Evolutionary conservation across 352 stramenopile species (phyloP), one percentile per base, ranked within the genome.

Genomic region (Phytophthora gonapodyides): DNA sequence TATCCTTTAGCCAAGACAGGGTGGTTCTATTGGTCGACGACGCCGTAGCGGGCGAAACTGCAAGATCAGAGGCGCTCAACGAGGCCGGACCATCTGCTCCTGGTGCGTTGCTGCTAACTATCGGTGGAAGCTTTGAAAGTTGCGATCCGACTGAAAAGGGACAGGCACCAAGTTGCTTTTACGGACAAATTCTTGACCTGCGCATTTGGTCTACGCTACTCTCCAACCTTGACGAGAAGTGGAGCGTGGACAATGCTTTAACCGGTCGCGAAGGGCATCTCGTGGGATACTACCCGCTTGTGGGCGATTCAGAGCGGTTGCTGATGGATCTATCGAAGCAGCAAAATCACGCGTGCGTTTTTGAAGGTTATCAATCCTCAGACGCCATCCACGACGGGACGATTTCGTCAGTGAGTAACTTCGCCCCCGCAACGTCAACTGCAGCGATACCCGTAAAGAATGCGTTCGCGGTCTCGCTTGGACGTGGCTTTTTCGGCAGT

Each of bases 201-300:
- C 76, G 84, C 9, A 68, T 94, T 59, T 96, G 83, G 83, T 79
- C 76, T 16, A 71, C 56, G 15, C 35, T 77, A 1, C 24, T 72
- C 15, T 55, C 60, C n/a, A 72, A 72, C 5, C 21, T 74, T 36
- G 57, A 71, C 27, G 64, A 71, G 7, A 69, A 69, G 21, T 77
- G 56, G 55, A 73, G 65, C 19, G 52, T 80, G 34, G 58, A 11
- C 45, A 61, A 57, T 15, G 68, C 55, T 34, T 77, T 78, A 41
- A 76, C 57, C 30, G 82, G 67, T 53, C 49, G 55, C 61, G 72
- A 78, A 81, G 50, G 42, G 0, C 67, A 80, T 34, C 57, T 96
- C 27, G 50, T 91, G 15, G 83, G 78, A 10, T 94, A 96, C 46
- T 90, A 88, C 36, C 85, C 84, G 7, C 57, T 96, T n/a, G 80